phyloP scores from a whole-genome alignment of 805 yeast species.

The Tetrapisispora namnaoensis region DNA sequence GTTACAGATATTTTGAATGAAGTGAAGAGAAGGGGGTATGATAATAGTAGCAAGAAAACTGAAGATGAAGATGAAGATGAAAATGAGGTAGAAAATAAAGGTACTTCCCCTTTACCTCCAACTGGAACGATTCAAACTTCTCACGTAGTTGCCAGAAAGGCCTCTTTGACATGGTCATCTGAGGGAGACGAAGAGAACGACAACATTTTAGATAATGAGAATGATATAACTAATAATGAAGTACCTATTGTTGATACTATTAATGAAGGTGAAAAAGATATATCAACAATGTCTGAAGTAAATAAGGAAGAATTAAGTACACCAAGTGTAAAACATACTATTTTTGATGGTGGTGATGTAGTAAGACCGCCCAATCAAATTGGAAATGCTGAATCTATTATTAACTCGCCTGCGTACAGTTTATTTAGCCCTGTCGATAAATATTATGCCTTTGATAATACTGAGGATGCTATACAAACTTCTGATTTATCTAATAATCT shows the following conservation, averaged over 20 bases:
- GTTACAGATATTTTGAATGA: constrained; percentile 84
- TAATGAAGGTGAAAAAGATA: background rate
- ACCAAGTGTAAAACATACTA: background rate
- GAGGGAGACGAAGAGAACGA: constrained; percentile 38
- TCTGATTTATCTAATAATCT: background rate
- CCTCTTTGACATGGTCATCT: constrained; percentile 80
- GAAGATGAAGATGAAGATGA: background rate
- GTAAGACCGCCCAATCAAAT: background rate
- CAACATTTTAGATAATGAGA: background rate
- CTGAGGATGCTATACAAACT: background rate
- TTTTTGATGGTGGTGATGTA: background rate
- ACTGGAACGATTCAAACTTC: constrained; percentile 45
- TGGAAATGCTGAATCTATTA: background rate
- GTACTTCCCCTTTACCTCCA: constrained; percentile 6
- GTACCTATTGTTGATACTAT: background rate
- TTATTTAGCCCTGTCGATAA: constrained; percentile 5
- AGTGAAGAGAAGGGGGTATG: constrained; percentile 65
- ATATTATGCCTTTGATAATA: constrained; percentile 1
- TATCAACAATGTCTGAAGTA: background rate
- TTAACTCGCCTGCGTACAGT: constrained; percentile 2
- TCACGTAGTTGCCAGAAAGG: constrained; percentile 74
- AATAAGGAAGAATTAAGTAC: background rate
- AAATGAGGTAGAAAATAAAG: background rate
- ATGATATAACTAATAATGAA: background rate
- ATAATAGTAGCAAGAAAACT: constrained; percentile 14